Evolutionary conservation across 495 filamentous ascomycete genomes (phyloP).

Genomic region (Choiromyces venosus): DNA sequence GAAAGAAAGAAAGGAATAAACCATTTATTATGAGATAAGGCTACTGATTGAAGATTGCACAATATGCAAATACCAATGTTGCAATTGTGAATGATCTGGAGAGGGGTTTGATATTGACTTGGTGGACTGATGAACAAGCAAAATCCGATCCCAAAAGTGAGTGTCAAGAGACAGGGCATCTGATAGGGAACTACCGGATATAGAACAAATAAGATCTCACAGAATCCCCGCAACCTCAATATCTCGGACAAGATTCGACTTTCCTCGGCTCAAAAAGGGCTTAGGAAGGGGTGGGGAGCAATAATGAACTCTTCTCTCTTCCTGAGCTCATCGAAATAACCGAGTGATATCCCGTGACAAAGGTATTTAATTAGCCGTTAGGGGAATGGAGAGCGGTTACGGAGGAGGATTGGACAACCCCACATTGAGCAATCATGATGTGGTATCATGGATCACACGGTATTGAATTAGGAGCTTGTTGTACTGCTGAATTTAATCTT

Average conservation of each 20-base stretch:
- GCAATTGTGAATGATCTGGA: not conserved
- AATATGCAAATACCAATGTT: not conserved
- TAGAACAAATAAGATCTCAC: not conserved
- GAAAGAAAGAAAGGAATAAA: not conserved
- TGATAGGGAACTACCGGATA: conserved; percentile 1
- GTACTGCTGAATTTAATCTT: not conserved
- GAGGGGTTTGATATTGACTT: not conserved
- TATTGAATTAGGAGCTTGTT: not conserved
- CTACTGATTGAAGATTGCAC: not conserved
- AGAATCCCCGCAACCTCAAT: not conserved
- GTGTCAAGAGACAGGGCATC: not conserved
- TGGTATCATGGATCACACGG: not conserved
- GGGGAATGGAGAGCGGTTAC: not conserved
- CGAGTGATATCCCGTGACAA: not conserved
- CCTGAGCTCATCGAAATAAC: not conserved
- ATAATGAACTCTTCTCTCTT: not conserved
- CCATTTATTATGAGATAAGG: not conserved
- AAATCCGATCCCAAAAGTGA: not conserved
- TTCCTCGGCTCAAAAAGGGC: not conserved
- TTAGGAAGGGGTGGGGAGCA: not conserved
- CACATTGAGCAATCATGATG: not conserved
- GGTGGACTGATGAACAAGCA: conserved; percentile 1
- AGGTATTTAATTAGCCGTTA: not conserved
- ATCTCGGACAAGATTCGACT: not conserved
- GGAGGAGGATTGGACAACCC: not conserved